Evolutionary conservation across 352 stramenopile species (phyloP).

Genomic region (Pythium sukuiense): DNA sequence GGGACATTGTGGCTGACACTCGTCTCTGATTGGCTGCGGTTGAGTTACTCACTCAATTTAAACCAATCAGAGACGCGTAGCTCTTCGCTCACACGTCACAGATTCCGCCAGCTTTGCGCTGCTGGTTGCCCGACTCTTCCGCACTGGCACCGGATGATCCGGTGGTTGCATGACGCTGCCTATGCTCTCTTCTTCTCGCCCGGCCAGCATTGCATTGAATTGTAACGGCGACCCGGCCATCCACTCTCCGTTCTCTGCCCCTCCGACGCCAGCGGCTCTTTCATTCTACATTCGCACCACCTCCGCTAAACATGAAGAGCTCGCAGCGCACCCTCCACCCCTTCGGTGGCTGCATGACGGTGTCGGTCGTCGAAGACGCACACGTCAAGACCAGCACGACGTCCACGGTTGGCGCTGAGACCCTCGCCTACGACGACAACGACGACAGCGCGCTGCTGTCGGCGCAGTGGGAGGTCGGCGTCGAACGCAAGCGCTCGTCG

Average conservation of each 20-base stretch:
- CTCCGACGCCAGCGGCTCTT: not conserved
- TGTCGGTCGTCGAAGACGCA: constrained; percentile 12
- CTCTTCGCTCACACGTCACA: constrained; percentile 24
- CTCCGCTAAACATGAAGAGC: constrained; percentile 12
- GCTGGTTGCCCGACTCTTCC: constrained; percentile 14
- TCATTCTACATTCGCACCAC: constrained; percentile 8
- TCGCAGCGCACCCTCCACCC: not conserved
- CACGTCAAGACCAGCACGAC: constrained; percentile 10
- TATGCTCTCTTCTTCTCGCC: not conserved
- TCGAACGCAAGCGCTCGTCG: constrained; percentile 18
- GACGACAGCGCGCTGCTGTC: constrained; percentile 1
- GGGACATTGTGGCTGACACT: not conserved
- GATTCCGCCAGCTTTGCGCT: constrained; percentile 11
- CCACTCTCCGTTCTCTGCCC: not conserved
- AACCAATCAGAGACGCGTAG: constrained; percentile 9
- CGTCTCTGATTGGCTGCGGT: constrained; percentile 9
- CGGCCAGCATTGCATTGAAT: not conserved
- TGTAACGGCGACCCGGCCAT: not conserved
- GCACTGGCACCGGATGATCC: not conserved
- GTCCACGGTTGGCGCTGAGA: not conserved
- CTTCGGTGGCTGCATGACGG: constrained; percentile 14
- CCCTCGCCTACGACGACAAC: not conserved
- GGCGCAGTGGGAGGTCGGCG: constrained; percentile 9
- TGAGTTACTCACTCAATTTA: not conserved
- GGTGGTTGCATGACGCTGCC: not conserved